Evolutionary conservation across 1,284 basidiomycete genomes (phyloP), one percentile per base, ranked within the genome.

Genomic region (Malassezia slooffiae): DNA sequence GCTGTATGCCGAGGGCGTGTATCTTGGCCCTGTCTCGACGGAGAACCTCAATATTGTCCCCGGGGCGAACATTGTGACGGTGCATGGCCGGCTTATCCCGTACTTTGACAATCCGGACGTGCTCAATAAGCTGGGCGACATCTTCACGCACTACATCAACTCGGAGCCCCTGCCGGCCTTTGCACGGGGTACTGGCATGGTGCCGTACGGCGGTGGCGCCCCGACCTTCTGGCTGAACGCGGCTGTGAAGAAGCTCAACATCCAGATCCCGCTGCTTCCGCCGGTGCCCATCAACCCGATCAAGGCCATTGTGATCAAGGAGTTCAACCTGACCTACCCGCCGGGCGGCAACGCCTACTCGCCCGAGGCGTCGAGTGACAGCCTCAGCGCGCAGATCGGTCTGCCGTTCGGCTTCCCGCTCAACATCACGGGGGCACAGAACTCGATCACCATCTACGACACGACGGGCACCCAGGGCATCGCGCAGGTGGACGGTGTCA

Each of bases 341-440:
- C 64, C 73, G 43, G 64, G 72, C n/a, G 70, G 70, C 2, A 30
- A 41, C 19, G 75, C 81, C 26, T 85, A 80, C 77, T 70, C 71
- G 16, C 83, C 82, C 1, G 68, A 69, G 22, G 72, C 77, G 6
- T 74, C 76, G 46, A 82, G 79, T 54, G 73, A 75, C 52, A 74
- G 75, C 8, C 75, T 85, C 17, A 73, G 75, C 23, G 83, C 81
- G 11, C 68, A 67, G 26, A 72, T 85, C 52, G 80, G 74, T 47
- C 70, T 85, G 41, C 83, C 83, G 22, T 85, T 85, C 55, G 83
- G 83, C n/a, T 85, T 85, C 70, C 71, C 72, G 20, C 40, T 85
- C 11, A 70, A 73, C n/a, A 79, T 85, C 41, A 75, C 74, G 22
- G 67, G 79, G 55, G 82, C 85, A 23, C 71, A 77, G 62, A 85